A percentile compares a stretch with the other conserved stretches of the same genome.
Conservation (phyloP, 371 early-diverging fungal species). For the Rhizopus delemar region DNA sequence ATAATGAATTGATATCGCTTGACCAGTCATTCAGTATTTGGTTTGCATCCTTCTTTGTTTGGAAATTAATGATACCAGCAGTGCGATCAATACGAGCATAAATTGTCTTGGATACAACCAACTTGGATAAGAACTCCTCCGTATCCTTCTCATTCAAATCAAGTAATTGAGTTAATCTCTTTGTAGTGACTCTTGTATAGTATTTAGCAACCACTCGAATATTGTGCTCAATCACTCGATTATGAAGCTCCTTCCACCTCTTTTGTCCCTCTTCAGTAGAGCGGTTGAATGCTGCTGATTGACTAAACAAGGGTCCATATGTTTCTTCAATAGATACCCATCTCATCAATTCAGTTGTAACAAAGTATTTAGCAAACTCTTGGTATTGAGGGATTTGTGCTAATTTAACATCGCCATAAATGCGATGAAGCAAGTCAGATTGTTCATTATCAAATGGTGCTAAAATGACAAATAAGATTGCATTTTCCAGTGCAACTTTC, state of each 20-base stretch:
- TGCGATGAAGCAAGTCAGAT: conserved; percentile 85
- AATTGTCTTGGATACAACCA: conserved; percentile 75
- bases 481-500: conserved; percentile 67
- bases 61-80: conserved; percentile 87
- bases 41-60: conserved; percentile 80
- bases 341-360: conserved; percentile 88
- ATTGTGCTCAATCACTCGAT: conserved; percentile 97
- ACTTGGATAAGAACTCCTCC: conserved; percentile 76
- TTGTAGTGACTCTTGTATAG: conserved; percentile 85
- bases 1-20: conserved; percentile 56
- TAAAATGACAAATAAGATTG: conserved; percentile 82
- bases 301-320: conserved; percentile 74
- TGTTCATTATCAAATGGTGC: conserved; percentile 97
- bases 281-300: conserved; percentile 71
- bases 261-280: conserved; percentile 76
- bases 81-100: conserved; percentile 95
- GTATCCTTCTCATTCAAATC: conserved; percentile 67
- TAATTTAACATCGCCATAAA: conserved; percentile 77
- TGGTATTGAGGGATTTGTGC: conserved; percentile 66
- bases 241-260: conserved; percentile 84
- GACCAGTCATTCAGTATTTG: conserved; percentile 46
- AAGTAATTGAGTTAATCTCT: conserved; percentile 53
- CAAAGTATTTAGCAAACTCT: conserved; percentile 86
- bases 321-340: conserved; percentile 91
- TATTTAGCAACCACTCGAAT: conserved; percentile 93